Percentiles rank a stretch among this genome's conserved stretches.
Conservation (phyloP, 2,329 filamentous ascomycete genomes). For the Emericellopsis cladophorae region DNA sequence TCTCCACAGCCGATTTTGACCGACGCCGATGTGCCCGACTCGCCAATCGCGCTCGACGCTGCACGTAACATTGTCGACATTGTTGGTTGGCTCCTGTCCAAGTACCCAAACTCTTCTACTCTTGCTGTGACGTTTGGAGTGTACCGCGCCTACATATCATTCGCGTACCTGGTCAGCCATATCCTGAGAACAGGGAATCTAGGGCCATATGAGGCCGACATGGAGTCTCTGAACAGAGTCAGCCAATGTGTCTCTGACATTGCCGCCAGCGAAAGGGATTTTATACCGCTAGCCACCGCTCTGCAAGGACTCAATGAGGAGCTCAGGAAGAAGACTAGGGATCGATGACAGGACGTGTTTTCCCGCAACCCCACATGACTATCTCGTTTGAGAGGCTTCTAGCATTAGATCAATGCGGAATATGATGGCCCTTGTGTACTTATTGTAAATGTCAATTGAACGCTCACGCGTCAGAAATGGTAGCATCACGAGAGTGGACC, state of each 20-base stretch:
- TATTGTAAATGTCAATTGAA: too few relatives aligned
- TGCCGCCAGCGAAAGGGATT: conserved; percentile 10
- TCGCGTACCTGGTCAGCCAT: conserved; percentile 11
- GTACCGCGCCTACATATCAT: conserved; percentile 14
- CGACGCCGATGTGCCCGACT: conserved; percentile 14
- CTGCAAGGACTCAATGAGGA: conserved; percentile 12
- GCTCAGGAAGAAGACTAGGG: conserved; percentile 6
- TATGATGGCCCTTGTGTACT: too few relatives aligned
- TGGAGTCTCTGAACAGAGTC: conserved; percentile 8
- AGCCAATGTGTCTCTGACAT: conserved; percentile 7
- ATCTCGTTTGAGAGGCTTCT: too few relatives aligned
- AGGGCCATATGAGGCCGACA: conserved; percentile 6
- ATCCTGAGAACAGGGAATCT: conserved; percentile 9
- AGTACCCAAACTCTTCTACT: conserved; percentile 10
- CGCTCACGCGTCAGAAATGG: too few relatives aligned
- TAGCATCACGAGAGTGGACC: too few relatives aligned
- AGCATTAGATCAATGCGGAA: too few relatives aligned
- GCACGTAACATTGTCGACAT: conserved; percentile 9
- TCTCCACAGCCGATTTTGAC: conserved; percentile 12
- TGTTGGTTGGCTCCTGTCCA: conserved; percentile 7
- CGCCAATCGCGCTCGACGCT: conserved; percentile 13
- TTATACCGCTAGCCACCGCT: conserved; percentile 12
- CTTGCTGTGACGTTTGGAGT: conserved; percentile 12
- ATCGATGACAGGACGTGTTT: too few relatives aligned
- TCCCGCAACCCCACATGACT: too few relatives aligned